Evolutionary conservation across 129 eudicot species (phyloP).

Genomic region (Tagetes erecta): DNA sequence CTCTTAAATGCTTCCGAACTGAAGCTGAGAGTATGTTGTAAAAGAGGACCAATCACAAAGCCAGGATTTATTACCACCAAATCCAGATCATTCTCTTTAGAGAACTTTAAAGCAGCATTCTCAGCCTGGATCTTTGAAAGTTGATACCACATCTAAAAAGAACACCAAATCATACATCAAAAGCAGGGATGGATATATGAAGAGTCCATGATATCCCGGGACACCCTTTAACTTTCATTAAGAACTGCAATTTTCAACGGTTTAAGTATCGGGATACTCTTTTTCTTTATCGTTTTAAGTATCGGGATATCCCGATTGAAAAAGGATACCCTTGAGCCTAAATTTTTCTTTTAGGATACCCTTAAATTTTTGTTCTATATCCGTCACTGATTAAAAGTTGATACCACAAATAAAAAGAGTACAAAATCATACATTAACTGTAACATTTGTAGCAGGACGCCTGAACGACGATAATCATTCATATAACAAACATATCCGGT

Average conservation of each 20-base stretch:
- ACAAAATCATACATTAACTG: conserved; percentile 2
- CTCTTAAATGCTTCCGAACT: conserved; percentile 32
- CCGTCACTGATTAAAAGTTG: conserved; percentile 18
- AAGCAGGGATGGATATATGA: no score
- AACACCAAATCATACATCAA: not conserved
- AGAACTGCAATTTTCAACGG: no score
- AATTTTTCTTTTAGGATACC: no score
- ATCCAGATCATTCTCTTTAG: conserved; percentile 44
- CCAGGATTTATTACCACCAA: conserved; percentile 53
- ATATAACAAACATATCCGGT: no score
- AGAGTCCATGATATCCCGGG: no score
- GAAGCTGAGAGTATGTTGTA: conserved; percentile 47
- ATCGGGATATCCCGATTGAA: no score
- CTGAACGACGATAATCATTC: not conserved
- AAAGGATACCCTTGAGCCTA: no score
- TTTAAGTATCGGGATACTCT: no score
- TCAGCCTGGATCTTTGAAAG: conserved; percentile 62
- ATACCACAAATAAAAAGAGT: conserved; percentile 30
- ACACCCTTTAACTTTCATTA: no score
- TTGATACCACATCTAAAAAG: conserved; percentile 42
- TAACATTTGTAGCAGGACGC: not conserved
- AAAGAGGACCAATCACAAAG: conserved; percentile 50
- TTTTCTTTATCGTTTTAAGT: no score
- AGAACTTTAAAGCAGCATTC: conserved; percentile 48
- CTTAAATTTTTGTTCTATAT: no score